A percentile compares a stretch with the other conserved stretches of the same genome.
Evolutionary conservation across 176 grass and related monocot genomes (phyloP).

Genomic region (Oryza meyeriana): DNA sequence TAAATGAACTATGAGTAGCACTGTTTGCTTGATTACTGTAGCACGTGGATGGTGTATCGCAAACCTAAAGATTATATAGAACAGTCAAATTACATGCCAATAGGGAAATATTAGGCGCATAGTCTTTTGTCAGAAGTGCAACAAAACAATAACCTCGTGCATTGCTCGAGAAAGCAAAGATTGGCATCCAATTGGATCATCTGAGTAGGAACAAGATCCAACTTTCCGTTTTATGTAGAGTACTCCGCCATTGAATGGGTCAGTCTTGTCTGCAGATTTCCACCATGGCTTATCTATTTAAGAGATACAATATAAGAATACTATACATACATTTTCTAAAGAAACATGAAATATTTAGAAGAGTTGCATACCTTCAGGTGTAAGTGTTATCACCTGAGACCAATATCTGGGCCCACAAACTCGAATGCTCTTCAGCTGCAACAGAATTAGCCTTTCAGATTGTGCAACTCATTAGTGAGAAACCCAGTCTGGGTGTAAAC

Average conservation of each 20-base stretch:
- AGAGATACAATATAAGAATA: conserved; percentile 17
- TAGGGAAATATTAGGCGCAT: background rate
- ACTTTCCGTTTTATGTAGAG: conserved; percentile 98
- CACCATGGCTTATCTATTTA: conserved; percentile 85
- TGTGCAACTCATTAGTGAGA: background rate
- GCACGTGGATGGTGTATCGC: conserved; percentile 41
- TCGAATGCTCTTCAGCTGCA: conserved; percentile 82
- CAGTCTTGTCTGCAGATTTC: conserved; percentile 73
- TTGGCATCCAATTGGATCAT: conserved; percentile 94
- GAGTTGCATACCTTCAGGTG: conserved; percentile 70
- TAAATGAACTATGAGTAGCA: conserved; percentile 46
- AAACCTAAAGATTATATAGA: conserved; percentile 55
- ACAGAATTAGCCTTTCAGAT: conserved; percentile 29
- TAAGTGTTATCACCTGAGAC: conserved; percentile 76
- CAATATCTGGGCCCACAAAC: conserved; percentile 99
- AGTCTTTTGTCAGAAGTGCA: background rate
- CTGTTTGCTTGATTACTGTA: conserved; percentile 29
- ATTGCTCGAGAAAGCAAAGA: conserved; percentile 96
- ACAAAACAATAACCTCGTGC: conserved; percentile 72
- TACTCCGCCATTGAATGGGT: conserved; percentile 87
- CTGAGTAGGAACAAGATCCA: conserved; percentile 91
- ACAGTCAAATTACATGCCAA: conserved; percentile 8
- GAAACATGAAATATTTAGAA: conserved; percentile 4
- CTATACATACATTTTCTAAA: conserved; percentile 24
- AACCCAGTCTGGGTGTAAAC: background rate